phyloP scores from a whole-genome alignment of 352 stramenopile genomes.

The Phytophthora niederhauseri region DNA sequence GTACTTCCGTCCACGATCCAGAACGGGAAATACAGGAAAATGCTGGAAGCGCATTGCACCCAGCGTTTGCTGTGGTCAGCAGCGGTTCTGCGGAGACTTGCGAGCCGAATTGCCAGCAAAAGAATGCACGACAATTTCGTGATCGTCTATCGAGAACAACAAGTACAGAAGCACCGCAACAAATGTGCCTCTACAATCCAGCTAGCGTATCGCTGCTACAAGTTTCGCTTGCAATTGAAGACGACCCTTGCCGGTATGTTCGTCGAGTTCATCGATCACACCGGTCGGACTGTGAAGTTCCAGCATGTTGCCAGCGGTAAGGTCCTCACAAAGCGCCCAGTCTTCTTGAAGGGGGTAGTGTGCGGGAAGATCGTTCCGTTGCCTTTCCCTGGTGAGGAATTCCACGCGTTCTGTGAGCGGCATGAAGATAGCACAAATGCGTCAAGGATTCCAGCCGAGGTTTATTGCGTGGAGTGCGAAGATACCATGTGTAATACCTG shows the following conservation, averaged over 20 bases:
- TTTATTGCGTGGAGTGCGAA: constrained; percentile 80
- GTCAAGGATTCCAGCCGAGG: constrained; percentile 39
- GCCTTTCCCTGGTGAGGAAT: constrained; percentile 74
- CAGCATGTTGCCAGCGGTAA: constrained; percentile 49
- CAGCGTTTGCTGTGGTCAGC: constrained; percentile 58
- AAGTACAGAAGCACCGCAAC: constrained; percentile 34
- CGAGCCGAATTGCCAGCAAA: constrained; percentile 37
- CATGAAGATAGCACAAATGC: constrained; percentile 55
- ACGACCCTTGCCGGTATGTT: constrained; percentile 58
- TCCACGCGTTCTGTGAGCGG: constrained; percentile 65
- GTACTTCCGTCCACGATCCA: constrained; percentile 64
- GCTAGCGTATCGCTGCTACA: constrained; percentile 52
- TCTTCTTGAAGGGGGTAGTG: constrained; percentile 61
- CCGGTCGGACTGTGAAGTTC: constrained; percentile 44
- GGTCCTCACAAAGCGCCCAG: constrained; percentile 37
- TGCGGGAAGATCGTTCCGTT: constrained; percentile 62
- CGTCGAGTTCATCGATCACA: constrained; percentile 65
- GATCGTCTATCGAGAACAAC: constrained; percentile 41
- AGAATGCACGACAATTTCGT: constrained; percentile 58
- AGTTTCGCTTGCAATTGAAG: constrained; percentile 53
- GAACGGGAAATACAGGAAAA: constrained; percentile 61
- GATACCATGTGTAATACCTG: constrained; percentile 67
- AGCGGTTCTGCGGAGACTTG: constrained; percentile 50
- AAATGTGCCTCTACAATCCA: constrained; percentile 46
- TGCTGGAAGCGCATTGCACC: constrained; percentile 43